Base-by-base conservation (phyloP, 176 grass and related monocot species). In the Aegilops umbellulata region DNA sequence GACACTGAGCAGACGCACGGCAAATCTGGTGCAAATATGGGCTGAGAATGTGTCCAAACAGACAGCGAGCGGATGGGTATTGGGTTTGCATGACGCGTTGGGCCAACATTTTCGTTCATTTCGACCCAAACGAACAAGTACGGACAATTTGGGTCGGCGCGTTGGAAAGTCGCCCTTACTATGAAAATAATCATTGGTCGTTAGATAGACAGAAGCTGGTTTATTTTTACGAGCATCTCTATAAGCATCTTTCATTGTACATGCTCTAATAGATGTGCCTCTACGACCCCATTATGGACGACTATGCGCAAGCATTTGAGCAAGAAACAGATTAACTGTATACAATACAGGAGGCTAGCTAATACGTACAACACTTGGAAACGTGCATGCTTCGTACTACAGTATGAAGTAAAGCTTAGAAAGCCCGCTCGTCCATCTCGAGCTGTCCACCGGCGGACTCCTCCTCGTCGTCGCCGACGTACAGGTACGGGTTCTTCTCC, bases 401-500 rank as follows among this genome's bases (percentile, higher is more conserved):
- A 47, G 60, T 39, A 6, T 49, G 81, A 63, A 84, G 26, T 60
- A 83, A 49, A 83, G 65, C 46, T 91, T 87, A 89, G 31, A 89
- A 91, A 12, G 74, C 41, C 6, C 67, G 77, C 20, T 87, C 84
- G n/a, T 89, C 87, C 92, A 87, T 91, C 81, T 89, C 87, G 25
- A 89, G 81, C 60, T 79, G 25, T n/a, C 80, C 89, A 17, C 82
- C 67, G 20, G 60, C 89, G 2, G 66, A 82, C 8, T 46, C 80
- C 76, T 84, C 89, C 30, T 89, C 89, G 6, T 82, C 84, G 5
- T 87, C 78, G 24, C 89, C 87, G 2, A 94, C 73, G 78, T 91
- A 94, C 58, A 94, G 17, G 14, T 94, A 94, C 6, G 84, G 84
- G 58, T 94, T 94, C 81, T 42, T 91, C 92, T 87, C 84, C 20